Evolutionary conservation across 2,329 filamentous ascomycete genomes (phyloP).

Genomic region (Alternaria brassicae): DNA sequence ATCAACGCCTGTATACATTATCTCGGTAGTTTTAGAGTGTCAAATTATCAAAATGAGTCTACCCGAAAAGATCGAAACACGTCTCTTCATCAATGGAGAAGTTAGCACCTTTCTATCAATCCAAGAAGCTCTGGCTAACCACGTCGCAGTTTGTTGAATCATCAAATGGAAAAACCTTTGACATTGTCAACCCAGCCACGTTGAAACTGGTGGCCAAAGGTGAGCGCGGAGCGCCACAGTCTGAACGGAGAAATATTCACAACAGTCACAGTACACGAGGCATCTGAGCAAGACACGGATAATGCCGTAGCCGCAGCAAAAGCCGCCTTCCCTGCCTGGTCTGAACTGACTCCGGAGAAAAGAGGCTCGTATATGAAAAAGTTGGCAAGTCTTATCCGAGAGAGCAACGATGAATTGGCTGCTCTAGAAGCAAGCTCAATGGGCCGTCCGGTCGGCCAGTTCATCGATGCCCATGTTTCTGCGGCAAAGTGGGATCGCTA

Average conservation of each 20-base stretch:
- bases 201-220: constrained; percentile 83
- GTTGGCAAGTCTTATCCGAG: constrained; percentile 76
- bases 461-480: constrained; percentile 77
- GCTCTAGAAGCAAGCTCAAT: constrained; percentile 85
- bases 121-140: constrained; percentile 6
- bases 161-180: constrained; percentile 57
- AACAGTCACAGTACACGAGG: constrained; percentile 49
- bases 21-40: background rate
- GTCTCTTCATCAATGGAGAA: constrained; percentile 47
- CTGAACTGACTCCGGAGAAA: constrained; percentile 40
- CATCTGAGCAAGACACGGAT: constrained; percentile 65
- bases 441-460: constrained; percentile 83
- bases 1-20: background rate
- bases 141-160: constrained; percentile 38
- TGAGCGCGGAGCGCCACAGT: constrained; percentile 47
- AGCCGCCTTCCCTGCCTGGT: constrained; percentile 79
- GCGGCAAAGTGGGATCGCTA: constrained; percentile 81
- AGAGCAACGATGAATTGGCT: constrained; percentile 81
- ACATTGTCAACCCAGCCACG: constrained; percentile 79
- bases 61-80: constrained; percentile 42
- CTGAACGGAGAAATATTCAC: background rate
- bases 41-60: constrained; percentile 31
- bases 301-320: constrained; percentile 72
- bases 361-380: constrained; percentile 54
- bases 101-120: constrained; percentile 16